Percentiles rank a stretch among this genome's conserved stretches.
phyloP scores from a whole-genome alignment of 2,329 filamentous ascomycete species.

The Plenodomus biglobosus region DNA sequence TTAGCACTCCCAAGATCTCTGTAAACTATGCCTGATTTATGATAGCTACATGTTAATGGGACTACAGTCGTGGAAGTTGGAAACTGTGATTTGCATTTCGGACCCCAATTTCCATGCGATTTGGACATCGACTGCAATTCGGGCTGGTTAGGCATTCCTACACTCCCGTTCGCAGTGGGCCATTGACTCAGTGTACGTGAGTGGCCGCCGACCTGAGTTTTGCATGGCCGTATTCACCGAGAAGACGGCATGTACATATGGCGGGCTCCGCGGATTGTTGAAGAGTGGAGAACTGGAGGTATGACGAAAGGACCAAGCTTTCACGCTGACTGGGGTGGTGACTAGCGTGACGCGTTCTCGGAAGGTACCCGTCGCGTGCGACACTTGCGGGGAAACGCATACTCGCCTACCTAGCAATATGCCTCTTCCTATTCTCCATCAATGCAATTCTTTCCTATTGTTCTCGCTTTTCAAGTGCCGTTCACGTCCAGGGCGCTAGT shows the following conservation, averaged over 20 bases:
- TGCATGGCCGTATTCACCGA: background rate
- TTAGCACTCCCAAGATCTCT: background rate
- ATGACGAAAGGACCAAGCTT: background rate
- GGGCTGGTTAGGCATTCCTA: background rate
- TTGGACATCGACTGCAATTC: background rate
- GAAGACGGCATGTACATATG: background rate
- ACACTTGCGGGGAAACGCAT: background rate
- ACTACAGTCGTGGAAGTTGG: background rate
- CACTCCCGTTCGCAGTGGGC: background rate
- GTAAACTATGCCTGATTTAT: background rate
- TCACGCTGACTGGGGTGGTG: background rate
- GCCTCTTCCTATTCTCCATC: too few relatives aligned
- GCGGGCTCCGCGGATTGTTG: background rate
- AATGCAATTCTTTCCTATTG: background rate
- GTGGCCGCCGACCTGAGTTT: background rate
- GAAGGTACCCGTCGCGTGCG: slow-evolving; percentile 2
- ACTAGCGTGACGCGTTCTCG: background rate
- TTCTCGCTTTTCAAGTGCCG: too few relatives aligned
- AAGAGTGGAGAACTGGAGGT: background rate
- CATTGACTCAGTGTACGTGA: background rate
- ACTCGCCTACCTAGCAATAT: too few relatives aligned
- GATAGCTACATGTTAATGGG: background rate
- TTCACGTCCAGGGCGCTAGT: too few relatives aligned
- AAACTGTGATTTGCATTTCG: background rate
- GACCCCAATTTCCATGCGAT: background rate